phyloP scores from a whole-genome alignment of 306 rosid genomes.

The Prunus dulcis region DNA sequence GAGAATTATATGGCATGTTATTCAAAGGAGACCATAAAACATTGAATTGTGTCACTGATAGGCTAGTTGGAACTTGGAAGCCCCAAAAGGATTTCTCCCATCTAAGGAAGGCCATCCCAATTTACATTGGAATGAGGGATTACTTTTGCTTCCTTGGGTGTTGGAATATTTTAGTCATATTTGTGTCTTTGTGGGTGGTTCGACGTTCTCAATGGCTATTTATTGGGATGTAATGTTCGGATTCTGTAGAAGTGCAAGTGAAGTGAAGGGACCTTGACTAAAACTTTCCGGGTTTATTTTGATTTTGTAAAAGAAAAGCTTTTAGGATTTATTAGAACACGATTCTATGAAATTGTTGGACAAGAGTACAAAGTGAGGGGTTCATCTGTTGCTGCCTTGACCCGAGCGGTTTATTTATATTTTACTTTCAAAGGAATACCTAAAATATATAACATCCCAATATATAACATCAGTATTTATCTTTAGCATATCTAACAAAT shows the following conservation, averaged over 20 bases:
- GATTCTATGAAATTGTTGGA: not conserved
- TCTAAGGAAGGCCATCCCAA: not conserved
- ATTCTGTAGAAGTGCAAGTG: not conserved
- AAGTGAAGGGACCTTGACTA: not conserved
- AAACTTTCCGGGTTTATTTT: not conserved
- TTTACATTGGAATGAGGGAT: not conserved
- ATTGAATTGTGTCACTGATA: not conserved
- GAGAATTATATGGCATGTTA: not conserved
- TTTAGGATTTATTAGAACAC: not conserved
- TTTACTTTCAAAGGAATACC: not conserved
- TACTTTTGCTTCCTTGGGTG: not conserved
- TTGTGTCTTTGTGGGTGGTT: not conserved
- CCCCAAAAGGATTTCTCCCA: not conserved
- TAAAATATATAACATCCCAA: too few species aligned
- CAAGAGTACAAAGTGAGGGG: not conserved
- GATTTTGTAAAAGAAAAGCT: not conserved
- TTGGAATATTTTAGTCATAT: not conserved
- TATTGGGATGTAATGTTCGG: not conserved
- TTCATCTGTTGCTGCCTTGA: not conserved
- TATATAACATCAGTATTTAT: not conserved
- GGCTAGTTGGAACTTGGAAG: not conserved
- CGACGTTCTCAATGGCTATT: not conserved
- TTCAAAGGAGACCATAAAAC: not conserved
- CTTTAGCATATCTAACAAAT: slow-evolving; percentile 13
- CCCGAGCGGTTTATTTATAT: not conserved